phyloP scores from a whole-genome alignment of 192 early-diverging fungal genomes.

The Coemansia sp. region DNA sequence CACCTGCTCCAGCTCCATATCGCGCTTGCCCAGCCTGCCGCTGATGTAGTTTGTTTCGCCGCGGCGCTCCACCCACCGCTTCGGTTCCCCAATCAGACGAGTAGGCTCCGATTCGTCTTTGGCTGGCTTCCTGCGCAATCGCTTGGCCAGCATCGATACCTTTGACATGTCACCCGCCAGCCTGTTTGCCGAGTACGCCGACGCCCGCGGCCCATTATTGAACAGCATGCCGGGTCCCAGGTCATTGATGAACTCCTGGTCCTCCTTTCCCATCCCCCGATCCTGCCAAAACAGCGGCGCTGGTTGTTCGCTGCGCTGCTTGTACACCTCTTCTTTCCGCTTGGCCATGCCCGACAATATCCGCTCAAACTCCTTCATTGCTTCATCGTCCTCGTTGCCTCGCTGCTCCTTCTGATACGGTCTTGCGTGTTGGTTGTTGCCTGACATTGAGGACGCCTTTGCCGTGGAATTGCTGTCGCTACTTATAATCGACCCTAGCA shows the following conservation, averaged over 20 bases:
- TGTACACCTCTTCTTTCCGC: slow-evolving; percentile 9
- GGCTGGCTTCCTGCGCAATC: slow-evolving; percentile 3
- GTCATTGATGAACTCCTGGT: slow-evolving; percentile 15
- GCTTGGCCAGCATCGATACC: slow-evolving; percentile 24
- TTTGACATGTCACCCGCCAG: slow-evolving; percentile 18
- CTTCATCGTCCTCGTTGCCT: slow-evolving; percentile 9
- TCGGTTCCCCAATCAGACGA: too few species aligned
- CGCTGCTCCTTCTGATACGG: neutral
- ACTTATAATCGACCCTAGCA: slow-evolving; percentile 9
- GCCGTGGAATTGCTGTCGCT: neutral
- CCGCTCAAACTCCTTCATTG: slow-evolving; percentile 47
- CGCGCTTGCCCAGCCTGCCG: slow-evolving; percentile 1
- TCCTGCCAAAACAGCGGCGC: slow-evolving; percentile 42
- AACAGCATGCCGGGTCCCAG: slow-evolving; percentile 30
- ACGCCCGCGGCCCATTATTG: slow-evolving; percentile 22
- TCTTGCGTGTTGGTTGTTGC: neutral
- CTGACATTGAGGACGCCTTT: neutral
- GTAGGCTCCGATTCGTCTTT: neutral
- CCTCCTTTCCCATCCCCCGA: neutral
- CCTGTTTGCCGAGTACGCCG: slow-evolving; percentile 31
- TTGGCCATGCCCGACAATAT: slow-evolving; percentile 42
- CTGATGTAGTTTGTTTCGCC: neutral
- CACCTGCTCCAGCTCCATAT: slow-evolving; percentile 24
- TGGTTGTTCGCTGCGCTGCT: slow-evolving; percentile 6
- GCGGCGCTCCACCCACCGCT: neutral